Percentiles rank a stretch among this genome's conserved stretches.
These are phyloP conservation scores for Corylus americana DNA, from an alignment of 306 rosid genomes.

Conservation along the genomic window DNA sequence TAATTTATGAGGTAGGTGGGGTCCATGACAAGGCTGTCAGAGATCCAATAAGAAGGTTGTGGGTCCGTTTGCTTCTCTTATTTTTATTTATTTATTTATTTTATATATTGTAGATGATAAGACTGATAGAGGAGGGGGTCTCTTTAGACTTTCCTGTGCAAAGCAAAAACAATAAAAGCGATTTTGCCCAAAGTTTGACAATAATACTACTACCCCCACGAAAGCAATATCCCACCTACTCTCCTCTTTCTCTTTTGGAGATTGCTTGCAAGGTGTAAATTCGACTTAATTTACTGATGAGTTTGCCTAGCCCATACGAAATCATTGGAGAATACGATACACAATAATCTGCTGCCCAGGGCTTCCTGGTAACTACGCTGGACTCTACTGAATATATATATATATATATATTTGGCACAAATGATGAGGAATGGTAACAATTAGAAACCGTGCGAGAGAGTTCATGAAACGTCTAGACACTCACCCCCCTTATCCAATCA, in stretches of 20 bases:
- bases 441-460: background rate
- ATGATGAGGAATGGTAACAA: constrained; percentile 6
- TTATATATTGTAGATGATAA: background rate
- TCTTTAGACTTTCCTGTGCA: background rate
- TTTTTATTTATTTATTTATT: background rate
- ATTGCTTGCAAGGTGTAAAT: constrained; percentile 33
- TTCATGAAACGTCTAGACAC: constrained; percentile 1
- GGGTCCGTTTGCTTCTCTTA: constrained; percentile 29
- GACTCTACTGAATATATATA: background rate
- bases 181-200: constrained; percentile 7
- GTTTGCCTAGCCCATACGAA: constrained; percentile 42
- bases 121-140: constrained; percentile 6
- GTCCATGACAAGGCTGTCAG: constrained; percentile 34
- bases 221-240: constrained; percentile 53
- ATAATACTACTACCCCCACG: constrained; percentile 12
- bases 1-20: constrained; percentile 35
- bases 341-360: background rate
- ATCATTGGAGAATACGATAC: background rate
- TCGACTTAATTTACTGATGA: constrained; percentile 26
- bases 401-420: background rate
- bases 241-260: background rate
- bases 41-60: constrained; percentile 19
- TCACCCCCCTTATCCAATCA: constrained; percentile 24
- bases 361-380: constrained; percentile 1
- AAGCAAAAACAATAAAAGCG: constrained; percentile 16